These are phyloP conservation scores for Phanerodontia chrysosporium DNA, from an alignment of 768 basidiomycete species.

Conservation along the genomic window DNA sequence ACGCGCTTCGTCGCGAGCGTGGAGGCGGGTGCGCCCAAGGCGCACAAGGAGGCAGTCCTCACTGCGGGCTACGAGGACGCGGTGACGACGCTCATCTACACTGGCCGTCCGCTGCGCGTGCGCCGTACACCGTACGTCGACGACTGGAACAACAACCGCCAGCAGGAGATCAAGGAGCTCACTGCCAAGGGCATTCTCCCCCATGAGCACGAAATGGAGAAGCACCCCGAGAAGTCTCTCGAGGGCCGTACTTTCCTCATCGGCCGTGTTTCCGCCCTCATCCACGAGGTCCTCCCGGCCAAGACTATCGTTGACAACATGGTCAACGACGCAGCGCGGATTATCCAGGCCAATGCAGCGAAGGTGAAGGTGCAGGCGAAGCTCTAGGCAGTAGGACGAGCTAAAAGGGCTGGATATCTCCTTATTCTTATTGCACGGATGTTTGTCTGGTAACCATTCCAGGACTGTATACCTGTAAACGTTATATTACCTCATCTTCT, in stretches of 20 bases:
- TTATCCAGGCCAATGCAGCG: conserved; percentile 38
- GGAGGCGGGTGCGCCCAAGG: conserved; percentile 79
- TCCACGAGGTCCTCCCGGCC: conserved; percentile 76
- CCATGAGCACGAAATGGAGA: conserved; percentile 61
- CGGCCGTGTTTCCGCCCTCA: conserved; percentile 74
- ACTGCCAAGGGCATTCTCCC: conserved; percentile 84
- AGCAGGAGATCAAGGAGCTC: conserved; percentile 77
- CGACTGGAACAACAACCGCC: conserved; percentile 79
- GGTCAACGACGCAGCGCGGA: conserved; percentile 54
- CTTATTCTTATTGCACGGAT: not conserved
- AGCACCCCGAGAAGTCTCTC: conserved; percentile 77
- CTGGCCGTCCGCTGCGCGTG: conserved; percentile 86
- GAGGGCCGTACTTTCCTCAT: conserved; percentile 73
- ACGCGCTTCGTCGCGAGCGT: conserved; percentile 75
- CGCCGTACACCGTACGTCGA: conserved; percentile 80
- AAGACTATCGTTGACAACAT: conserved; percentile 80
- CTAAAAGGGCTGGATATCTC: not conserved
- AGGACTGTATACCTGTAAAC: not conserved
- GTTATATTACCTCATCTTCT: not conserved
- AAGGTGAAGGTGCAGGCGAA: conserved; percentile 43
- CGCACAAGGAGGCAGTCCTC: conserved; percentile 77
- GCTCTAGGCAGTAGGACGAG: conserved; percentile 31
- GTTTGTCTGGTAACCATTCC: not conserved
- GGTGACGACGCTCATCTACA: conserved; percentile 82
- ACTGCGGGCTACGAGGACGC: conserved; percentile 75